Evolutionary conservation across 2,329 filamentous ascomycete genomes (phyloP).

Genomic region (Pseudomassariella vexata): DNA sequence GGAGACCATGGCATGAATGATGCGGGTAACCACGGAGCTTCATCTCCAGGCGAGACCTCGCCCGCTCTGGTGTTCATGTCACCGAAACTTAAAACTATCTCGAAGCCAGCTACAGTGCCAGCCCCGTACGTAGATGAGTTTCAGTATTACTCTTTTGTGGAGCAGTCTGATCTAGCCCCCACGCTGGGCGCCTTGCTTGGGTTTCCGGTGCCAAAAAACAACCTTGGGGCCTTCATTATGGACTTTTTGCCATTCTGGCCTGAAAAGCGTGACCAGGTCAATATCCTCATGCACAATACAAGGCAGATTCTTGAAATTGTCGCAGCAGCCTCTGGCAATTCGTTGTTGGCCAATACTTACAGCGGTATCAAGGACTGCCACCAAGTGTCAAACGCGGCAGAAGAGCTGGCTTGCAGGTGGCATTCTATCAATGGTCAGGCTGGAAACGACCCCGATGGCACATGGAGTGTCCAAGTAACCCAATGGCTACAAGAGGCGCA

Average conservation of each 20-base stretch:
- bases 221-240: conserved; percentile 77
- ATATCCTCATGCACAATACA: conserved; percentile 68
- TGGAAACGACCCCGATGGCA: background rate
- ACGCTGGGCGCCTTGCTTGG: conserved; percentile 83
- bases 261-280: conserved; percentile 20
- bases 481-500: conserved; percentile 70
- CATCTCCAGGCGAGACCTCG: conserved; percentile 88
- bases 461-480: background rate
- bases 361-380: conserved; percentile 17
- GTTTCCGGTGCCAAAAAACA: conserved; percentile 84
- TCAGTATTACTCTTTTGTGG: conserved; percentile 76
- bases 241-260: conserved; percentile 77
- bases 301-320: conserved; percentile 75
- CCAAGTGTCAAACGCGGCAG: conserved; percentile 39
- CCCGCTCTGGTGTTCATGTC: conserved; percentile 88
- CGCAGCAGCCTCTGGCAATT: conserved; percentile 59
- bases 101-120: conserved; percentile 42
- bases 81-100: conserved; percentile 65
- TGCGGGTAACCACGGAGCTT: conserved; percentile 92
- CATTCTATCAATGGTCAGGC: conserved; percentile 30
- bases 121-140: conserved; percentile 62
- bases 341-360: conserved; percentile 32
- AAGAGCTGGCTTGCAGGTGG: conserved; percentile 68
- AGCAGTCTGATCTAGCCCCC: conserved; percentile 91
- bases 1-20: conserved; percentile 99